Evolutionary conservation across 1,139 yeast species (phyloP).

Genomic region (Kluyveromyces marxianus): DNA sequence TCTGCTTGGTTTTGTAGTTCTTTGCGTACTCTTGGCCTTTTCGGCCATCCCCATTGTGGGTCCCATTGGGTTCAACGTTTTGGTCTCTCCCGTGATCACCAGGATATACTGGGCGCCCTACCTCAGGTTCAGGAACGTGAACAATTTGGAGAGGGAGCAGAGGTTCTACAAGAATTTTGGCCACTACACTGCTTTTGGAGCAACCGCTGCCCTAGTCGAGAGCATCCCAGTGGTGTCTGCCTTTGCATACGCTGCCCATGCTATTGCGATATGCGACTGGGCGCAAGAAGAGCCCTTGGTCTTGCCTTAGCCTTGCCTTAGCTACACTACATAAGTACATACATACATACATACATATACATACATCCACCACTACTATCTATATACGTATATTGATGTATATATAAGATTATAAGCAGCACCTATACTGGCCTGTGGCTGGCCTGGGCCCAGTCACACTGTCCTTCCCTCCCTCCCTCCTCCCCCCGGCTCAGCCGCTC

Average conservation of each 20-base stretch:
- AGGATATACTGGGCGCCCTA: constrained; percentile 18
- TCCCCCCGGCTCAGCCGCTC: too few species aligned
- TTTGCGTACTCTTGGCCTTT: constrained; percentile 12
- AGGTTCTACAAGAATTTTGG: constrained; percentile 22
- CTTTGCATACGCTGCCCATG: constrained; percentile 22
- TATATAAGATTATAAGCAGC: too few species aligned
- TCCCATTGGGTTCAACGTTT: constrained; percentile 21
- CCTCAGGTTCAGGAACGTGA: constrained; percentile 18
- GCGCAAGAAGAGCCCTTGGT: constrained; percentile 7
- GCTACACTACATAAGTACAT: background rate
- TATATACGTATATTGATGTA: too few species aligned
- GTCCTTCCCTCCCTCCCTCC: too few species aligned
- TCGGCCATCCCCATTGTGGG: constrained; percentile 27
- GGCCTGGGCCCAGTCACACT: too few species aligned
- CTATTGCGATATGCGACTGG: constrained; percentile 26
- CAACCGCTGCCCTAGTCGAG: constrained; percentile 24
- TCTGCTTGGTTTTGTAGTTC: constrained; percentile 9
- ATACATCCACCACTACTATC: background rate
- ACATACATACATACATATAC: background rate
- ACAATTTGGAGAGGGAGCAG: constrained; percentile 20
- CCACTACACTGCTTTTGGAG: constrained; percentile 25
- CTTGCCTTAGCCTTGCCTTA: background rate
- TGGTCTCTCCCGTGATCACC: constrained; percentile 23
- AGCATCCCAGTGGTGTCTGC: constrained; percentile 26
- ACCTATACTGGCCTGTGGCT: too few species aligned